Conservation (phyloP, 768 basidiomycete species). For the Hydnomerulius pinastri region DNA sequence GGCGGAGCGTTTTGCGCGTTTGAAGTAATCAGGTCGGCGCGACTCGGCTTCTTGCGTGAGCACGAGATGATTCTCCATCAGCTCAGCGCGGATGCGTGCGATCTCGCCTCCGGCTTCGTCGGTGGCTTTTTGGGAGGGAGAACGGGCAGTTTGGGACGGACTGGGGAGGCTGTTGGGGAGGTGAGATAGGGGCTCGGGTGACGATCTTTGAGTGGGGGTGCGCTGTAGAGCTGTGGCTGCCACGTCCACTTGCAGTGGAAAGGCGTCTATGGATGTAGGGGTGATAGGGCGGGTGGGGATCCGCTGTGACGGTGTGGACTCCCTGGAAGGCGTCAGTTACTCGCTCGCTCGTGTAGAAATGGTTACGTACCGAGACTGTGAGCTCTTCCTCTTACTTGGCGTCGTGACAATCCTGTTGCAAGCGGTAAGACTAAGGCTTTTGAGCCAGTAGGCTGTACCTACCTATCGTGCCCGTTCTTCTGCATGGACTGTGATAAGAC, state of each 20-base stretch:
- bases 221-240: constrained; percentile 12
- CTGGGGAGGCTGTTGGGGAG: not conserved
- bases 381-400: constrained; percentile 1
- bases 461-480: constrained; percentile 10
- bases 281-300: constrained; percentile 15
- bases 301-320: constrained; percentile 17
- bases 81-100: constrained; percentile 56
- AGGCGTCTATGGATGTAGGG: constrained; percentile 9
- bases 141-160: not conserved
- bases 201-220: not conserved
- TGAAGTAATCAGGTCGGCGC: constrained; percentile 72
- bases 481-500: constrained; percentile 2
- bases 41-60: constrained; percentile 57
- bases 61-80: constrained; percentile 50
- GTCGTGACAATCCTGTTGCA: constrained; percentile 3
- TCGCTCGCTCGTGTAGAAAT: not conserved
- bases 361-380: constrained; percentile 17
- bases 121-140: constrained; percentile 1
- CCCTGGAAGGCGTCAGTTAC: constrained; percentile 5
- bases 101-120: constrained; percentile 53
- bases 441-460: constrained; percentile 1
- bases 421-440: not conserved
- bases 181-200: not conserved
- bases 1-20: constrained; percentile 53
- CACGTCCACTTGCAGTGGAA: too few species aligned